phyloP scores from a whole-genome alignment of 169 alveolate genomes.

The Plasmodium billcollinsi region DNA sequence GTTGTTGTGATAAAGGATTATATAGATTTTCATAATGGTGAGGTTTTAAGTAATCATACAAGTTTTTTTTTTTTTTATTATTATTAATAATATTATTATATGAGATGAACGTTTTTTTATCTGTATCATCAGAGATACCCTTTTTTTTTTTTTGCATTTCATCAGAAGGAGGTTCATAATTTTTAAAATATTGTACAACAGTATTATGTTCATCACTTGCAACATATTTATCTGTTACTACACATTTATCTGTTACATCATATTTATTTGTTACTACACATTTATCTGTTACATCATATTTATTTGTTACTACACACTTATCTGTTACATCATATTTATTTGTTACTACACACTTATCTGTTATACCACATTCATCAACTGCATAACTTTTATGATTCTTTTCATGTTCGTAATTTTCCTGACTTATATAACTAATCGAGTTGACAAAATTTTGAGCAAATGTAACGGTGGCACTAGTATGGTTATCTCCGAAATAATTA shows the following conservation, averaged over 20 bases:
- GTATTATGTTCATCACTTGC: neutral
- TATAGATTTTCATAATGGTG: slow-evolving; percentile 26
- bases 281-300: neutral
- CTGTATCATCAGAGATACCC: too few species aligned
- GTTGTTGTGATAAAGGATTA: slow-evolving; percentile 21
- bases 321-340: neutral
- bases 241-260: neutral
- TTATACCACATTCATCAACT: neutral
- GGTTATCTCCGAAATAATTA: slow-evolving; percentile 44
- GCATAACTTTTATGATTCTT: neutral
- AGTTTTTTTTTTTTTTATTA: neutral
- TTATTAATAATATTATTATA: neutral
- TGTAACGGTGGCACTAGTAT: slow-evolving; percentile 12
- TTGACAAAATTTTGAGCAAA: slow-evolving; percentile 47
- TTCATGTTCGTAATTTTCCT: neutral
- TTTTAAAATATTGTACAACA: neutral
- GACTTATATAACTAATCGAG: slow-evolving; percentile 20
- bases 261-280: neutral
- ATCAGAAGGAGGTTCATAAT: neutral
- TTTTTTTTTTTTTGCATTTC: neutral
- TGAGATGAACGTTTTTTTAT: neutral
- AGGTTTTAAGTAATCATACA: slow-evolving; percentile 27
- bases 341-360: neutral
- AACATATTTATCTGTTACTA: neutral
- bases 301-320: too few species aligned